phyloP scores from a whole-genome alignment of 768 basidiomycete species.

The Trametes punicea region DNA sequence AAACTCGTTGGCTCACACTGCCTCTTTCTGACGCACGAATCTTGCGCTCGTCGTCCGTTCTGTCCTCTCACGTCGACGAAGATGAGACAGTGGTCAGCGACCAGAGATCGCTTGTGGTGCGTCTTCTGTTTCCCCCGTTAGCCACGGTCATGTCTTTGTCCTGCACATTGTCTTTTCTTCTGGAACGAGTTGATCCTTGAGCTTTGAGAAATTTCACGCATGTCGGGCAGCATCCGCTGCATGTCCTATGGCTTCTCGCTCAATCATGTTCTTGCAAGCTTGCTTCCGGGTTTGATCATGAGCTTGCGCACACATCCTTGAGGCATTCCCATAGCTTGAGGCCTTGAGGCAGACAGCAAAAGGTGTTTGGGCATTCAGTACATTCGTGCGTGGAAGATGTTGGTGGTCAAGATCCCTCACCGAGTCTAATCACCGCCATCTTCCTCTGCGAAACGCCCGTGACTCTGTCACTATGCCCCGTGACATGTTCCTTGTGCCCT shows the following conservation, averaged over 20 bases:
- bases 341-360: constrained; percentile 1
- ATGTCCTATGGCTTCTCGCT: not conserved
- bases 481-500: not conserved
- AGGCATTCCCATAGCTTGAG: not conserved
- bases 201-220: not conserved
- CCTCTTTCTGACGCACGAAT: not conserved
- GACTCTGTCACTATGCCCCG: not conserved
- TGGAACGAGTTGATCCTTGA: not conserved
- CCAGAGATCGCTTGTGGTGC: not conserved
- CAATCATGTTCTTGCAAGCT: not conserved
- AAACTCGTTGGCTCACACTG: not conserved
- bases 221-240: too few species aligned
- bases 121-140: not conserved
- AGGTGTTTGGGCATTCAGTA: not conserved
- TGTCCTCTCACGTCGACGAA: not conserved
- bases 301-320: constrained; percentile 1
- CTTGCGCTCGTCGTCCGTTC: not conserved
- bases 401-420: constrained; percentile 3
- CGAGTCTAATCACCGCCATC: constrained; percentile 2
- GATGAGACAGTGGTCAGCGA: not conserved
- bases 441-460: not conserved
- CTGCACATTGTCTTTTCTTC: not conserved
- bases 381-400: not conserved
- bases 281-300: not conserved
- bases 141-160: not conserved